Evolutionary conservation across 192 early-diverging fungal genomes (phyloP), one percentile per base, ranked within the genome.

Genomic region (Piromyces sp.): DNA sequence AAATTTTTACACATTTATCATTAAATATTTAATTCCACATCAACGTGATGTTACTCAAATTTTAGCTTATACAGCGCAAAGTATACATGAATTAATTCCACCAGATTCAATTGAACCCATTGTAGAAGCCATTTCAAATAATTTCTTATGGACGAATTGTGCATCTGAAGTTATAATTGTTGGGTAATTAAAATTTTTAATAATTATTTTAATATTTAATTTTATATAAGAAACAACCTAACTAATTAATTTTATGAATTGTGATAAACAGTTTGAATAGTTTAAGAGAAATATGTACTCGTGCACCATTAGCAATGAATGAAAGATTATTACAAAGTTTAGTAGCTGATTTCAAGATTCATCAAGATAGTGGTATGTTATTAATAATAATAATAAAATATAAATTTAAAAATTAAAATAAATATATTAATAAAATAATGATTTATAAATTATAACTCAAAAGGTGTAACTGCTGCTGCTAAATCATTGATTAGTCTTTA

Each of bases 121-220:
- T 13, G 86, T 99, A n/a, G 92, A 93, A 82, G 94, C 94, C 16
- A 92, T 98, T 28, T 96, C 98, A 19, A 95, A 99, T 86, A 95
- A 94, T 88, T 99, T 99, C 91, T 93, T 99, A 30, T 94, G 95
- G 51, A 95, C 94, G 83, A 95, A 96, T 85, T 93, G 90, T 58
- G 87, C 97, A 13, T 90, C 91, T 12, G 98, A 98, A 85, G 98
- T 98, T 40, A 96, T 99, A 88, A 92, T 94, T 22, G 97, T 96
- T 11, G 98, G 97, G 84, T 88, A 87, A 81, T 79, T 82, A 26
- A 31, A 29, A 28, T 13, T 78, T 80, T 82, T 80, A 37, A 15
- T 30, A 79, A 36, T n/a, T 28, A 31, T 30, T 36, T 84, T 26
- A 28, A n/a, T n/a, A n/a, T n/a, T n/a, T n/a, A n/a, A n/a, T n/a